Base-by-base conservation (phyloP, 768 basidiomycete species). In the Leccinum rimulosum region DNA sequence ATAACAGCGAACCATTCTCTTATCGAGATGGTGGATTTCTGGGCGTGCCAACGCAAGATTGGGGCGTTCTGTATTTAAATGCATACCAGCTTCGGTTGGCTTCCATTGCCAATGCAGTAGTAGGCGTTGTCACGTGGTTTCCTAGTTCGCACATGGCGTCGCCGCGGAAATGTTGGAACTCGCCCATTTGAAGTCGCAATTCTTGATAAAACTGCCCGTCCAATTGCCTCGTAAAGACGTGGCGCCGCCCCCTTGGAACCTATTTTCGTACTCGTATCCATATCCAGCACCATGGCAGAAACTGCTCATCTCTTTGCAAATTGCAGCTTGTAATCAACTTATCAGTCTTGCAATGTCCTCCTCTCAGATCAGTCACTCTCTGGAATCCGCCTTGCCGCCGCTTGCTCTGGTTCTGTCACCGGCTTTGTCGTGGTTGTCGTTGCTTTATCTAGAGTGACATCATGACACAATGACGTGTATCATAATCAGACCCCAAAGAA, bases 161-260 rank as follows among this genome's bases (percentile, higher is more conserved):
- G 80, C 83, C 11, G 88, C 92, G 22, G 92, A 93, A 74, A 80
- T 94, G 7, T 88, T 95, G 64, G 94, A 94, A 75, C 40, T n/a
- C 93, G 94, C 68, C 95, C 94, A 3, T 94, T 95, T 67, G 94
- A 96, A 76, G 94, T 98, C 60, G 84, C 93, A 71, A 88, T 93
- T 4, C 81, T 95, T 27, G 88, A 38, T 38, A 17, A 17, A 17
- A 33, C 33, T 35, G 33, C 33, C 5, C 33, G 12, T 35, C 33
- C 33, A 12, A 86, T 70, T 87, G 87, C 69, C 77, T 88, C 62
- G 70, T 53, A 79, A 83, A 36, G 71, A 87, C 87, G 3, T 83
- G 79, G 74, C 19, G 86, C 87, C 33, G 33, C 33, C 33, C 33
- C 27, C 28, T 27, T 17, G 17, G 6, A 19, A 33, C 31, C 54